Evolutionary conservation across 208 protist species (phyloP), one percentile per base, ranked within the genome.

Genomic region (Trypanosoma boissoni): DNA sequence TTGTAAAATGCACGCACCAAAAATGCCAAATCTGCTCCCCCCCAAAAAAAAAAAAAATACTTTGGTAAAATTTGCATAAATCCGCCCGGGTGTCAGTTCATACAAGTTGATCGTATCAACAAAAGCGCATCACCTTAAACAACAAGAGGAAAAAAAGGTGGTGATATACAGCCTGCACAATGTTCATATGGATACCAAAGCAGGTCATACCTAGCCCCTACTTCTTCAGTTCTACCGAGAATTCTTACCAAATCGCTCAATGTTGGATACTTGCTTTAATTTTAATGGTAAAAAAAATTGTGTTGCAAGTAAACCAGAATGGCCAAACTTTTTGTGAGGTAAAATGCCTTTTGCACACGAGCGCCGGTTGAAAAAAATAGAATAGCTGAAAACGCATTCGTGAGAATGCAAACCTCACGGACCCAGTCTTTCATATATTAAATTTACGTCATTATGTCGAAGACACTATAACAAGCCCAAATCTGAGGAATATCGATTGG

Each of bases 281-380:
- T 98, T 72, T 98, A 95, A 75, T 96, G 96, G 70, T 95, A 98
- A 14, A 76, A 80, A 3, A 98, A 62, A 16, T 43, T 39, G 34
- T 73, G 67, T 26, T 67, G 60, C 36, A 73, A 29, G 34, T 61
- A 73, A 20, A 64, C 32, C 37, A 58, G 67, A 34, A 41, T 42
- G 26, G 41, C 16, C 18, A 73, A 6, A 51, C 37, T 73, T 29
- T 61, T 67, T 24, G 2, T 26, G 23, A 73, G 39, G 14, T 27
- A 23, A 62, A 73, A 61, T 26, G 7, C 21, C 28, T 28, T 55
- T 18, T 12, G 48, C 6, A 49, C 49, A 23, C 4, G 21, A 23
- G 50, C 55, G 12, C 67, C 67, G 16, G 67, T 66, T 10, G 67
- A 64, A 34, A 46, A 60, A 21, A 31, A 59, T 31, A 46, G 46